A percentile compares a stretch with the other conserved stretches of the same genome.
These are phyloP conservation scores for Nigrospora oryzae DNA, from an alignment of 2,329 filamentous ascomycete species.

Conservation along the genomic window DNA sequence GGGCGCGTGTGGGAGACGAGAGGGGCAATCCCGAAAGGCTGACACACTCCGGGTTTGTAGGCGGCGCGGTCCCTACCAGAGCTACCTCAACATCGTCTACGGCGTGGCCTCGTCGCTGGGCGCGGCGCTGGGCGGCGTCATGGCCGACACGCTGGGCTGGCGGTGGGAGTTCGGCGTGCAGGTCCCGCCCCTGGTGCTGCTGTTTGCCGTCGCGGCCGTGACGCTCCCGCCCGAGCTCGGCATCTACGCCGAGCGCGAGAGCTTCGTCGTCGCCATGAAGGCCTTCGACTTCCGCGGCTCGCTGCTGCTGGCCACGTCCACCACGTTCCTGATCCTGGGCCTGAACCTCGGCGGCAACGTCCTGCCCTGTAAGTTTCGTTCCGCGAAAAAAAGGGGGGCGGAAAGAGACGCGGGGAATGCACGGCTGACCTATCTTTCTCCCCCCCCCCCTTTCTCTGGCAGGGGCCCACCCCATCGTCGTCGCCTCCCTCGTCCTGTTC, in stretches of 20 bases:
- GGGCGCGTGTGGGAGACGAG: too few species aligned
- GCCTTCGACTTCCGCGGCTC: constrained; percentile 52
- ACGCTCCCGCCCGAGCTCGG: constrained; percentile 46
- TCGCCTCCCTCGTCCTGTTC: constrained; percentile 40
- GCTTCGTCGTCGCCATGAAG: constrained; percentile 38
- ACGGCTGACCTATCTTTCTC: too few species aligned
- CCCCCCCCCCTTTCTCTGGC: neutral
- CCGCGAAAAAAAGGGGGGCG: neutral
- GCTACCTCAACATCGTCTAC: constrained; percentile 58
- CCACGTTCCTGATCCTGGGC: constrained; percentile 51
- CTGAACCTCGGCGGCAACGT: constrained; percentile 57
- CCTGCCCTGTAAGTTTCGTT: constrained; percentile 37
- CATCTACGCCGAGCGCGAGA: constrained; percentile 32
- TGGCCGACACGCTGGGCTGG: constrained; percentile 66
- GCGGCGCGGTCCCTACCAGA: constrained; percentile 62
- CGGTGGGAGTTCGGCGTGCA: constrained; percentile 63
- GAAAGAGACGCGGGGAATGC: too few species aligned
- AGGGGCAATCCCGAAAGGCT: too few species aligned
- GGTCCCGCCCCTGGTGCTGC: constrained; percentile 40
- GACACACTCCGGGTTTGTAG: constrained; percentile 9
- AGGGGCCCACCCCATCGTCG: constrained; percentile 52
- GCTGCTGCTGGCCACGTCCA: constrained; percentile 38
- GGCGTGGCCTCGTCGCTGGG: constrained; percentile 52
- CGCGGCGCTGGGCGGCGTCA: constrained; percentile 60
- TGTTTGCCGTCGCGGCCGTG: constrained; percentile 33